Percentiles rank a stretch among this genome's conserved stretches.
These are phyloP conservation scores for Cryptosporidium andersoni DNA, from an alignment of 169 alveolate species.

Conservation along the genomic window DNA sequence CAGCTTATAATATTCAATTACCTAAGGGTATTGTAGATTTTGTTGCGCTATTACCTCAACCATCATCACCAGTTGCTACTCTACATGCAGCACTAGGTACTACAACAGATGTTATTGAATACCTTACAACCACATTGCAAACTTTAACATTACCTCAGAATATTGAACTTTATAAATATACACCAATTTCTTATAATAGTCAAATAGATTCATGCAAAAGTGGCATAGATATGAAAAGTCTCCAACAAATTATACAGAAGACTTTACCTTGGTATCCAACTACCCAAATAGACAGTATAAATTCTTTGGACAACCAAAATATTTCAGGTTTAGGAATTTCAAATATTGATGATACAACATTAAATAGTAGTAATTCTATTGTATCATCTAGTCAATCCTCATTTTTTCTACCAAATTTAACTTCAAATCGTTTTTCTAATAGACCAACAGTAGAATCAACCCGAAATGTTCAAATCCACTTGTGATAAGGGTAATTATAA, in stretches of 20 bases:
- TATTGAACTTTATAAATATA: constrained; percentile 21
- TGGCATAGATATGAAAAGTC: not conserved
- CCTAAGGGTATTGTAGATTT: constrained; percentile 66
- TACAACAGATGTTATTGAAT: constrained; percentile 38
- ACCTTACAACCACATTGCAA: constrained; percentile 17
- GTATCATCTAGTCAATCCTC: constrained; percentile 10
- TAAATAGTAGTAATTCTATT: not conserved
- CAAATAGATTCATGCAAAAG: not conserved
- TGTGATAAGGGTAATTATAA: constrained; percentile 1
- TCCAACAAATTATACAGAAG: constrained; percentile 25
- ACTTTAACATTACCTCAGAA: constrained; percentile 47
- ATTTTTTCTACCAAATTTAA: constrained; percentile 23
- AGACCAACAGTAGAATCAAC: constrained; percentile 8
- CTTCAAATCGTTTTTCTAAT: constrained; percentile 49
- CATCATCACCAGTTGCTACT: constrained; percentile 5
- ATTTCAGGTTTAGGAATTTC: not conserved
- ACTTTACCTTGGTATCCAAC: constrained; percentile 11
- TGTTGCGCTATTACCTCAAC: constrained; percentile 44
- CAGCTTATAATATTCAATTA: constrained; percentile 20
- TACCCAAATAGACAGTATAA: not conserved
- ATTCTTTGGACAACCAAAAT: not conserved
- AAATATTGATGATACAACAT: not conserved
- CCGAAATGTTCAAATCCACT: constrained; percentile 51
- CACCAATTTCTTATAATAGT: constrained; percentile 10
- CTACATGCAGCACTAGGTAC: constrained; percentile 16